Evolutionary conservation across 768 basidiomycete genomes (phyloP), one percentile per base, ranked within the genome.

Genomic region (Boletus sp.): DNA sequence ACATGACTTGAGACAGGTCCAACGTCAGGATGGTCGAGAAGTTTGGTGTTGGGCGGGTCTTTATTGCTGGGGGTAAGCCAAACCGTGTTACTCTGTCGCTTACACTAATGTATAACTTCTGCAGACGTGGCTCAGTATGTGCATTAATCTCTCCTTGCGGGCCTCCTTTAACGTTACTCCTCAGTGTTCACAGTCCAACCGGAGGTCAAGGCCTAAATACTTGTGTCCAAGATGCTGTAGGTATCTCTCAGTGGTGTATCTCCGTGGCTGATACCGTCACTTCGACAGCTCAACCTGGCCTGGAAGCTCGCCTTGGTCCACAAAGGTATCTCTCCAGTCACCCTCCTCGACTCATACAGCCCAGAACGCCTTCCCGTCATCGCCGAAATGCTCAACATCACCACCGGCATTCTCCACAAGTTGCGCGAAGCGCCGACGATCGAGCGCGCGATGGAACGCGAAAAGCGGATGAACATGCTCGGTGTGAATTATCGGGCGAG

Each of bases 11-110:
- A 20, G n/a, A 46, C 49, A 77, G 81, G 30, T 75, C 80, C 1
- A 81, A 80, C 62, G 74, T 82, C 30, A 72, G 82, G 10, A 78
- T 81, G 78, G 76, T 75, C 0, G 61, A 80, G 42, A 72, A 64
- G 20, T 77, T 82, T 59, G 61, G 68, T 17, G 55, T 61, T 5
- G 79, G 79, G 2, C 71, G 78, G n/a, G 77, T 77, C 11, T 82
- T 81, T 56, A 48, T 83, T 15, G 76, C 68, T 29, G 82, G 82
- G 62, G 83, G 82, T 64, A 33, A 49, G 46, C 8, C 14, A 9
- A 18, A 30, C 47, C 24, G 7, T 39, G 12, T 10, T 28, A 20
- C 2, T 30, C 33, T 40, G 18, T 36, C 3, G 14, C 10, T 12
- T 6, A 24, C 28, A 39, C 24, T 48, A 2, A 53, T 51, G n/a